A percentile compares a stretch with the other conserved stretches of the same genome.
Evolutionary conservation across 805 yeast genomes (phyloP).

Genomic region (Candida germanica): DNA sequence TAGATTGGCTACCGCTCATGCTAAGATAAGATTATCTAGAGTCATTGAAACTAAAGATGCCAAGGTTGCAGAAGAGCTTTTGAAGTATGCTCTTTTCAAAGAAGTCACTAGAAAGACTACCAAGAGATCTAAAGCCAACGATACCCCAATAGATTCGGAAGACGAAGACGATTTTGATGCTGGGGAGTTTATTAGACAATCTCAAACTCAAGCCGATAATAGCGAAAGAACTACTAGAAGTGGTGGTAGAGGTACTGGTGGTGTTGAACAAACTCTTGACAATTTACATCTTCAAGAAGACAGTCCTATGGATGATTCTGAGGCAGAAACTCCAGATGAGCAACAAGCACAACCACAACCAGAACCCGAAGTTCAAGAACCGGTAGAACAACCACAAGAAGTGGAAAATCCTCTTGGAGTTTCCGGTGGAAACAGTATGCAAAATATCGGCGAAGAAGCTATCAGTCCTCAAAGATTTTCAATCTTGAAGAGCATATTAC

Average conservation of each 20-base stretch:
- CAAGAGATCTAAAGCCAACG: conserved; percentile 27
- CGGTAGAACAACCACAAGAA: neutral
- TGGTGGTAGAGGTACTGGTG: conserved; percentile 11
- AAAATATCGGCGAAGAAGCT: conserved; percentile 15
- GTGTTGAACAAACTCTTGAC: conserved; percentile 25
- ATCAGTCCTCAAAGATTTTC: conserved; percentile 34
- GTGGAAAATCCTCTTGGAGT: conserved; percentile 24
- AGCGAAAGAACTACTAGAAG: conserved; percentile 12
- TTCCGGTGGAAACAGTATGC: conserved; percentile 9
- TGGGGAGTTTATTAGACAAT: conserved; percentile 19
- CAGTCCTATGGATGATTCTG: conserved; percentile 15
- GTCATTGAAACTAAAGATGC: conserved; percentile 78
- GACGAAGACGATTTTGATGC: conserved; percentile 28
- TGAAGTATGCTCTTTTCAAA: conserved; percentile 83
- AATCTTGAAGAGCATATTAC: conserved; percentile 28
- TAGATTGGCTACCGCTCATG: conserved; percentile 94
- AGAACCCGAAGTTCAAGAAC: neutral
- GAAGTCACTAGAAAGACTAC: conserved; percentile 50
- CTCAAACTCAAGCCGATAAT: conserved; percentile 18
- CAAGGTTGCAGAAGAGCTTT: conserved; percentile 74
- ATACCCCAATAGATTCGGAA: conserved; percentile 30
- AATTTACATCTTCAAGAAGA: conserved; percentile 25
- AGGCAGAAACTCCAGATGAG: conserved; percentile 11
- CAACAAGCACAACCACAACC: neutral
- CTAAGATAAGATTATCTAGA: conserved; percentile 84